Evolutionary conservation across 2,329 filamentous ascomycete species (phyloP), one percentile per base, ranked within the genome.

Genomic region (Aspergillus novoparasiticus): DNA sequence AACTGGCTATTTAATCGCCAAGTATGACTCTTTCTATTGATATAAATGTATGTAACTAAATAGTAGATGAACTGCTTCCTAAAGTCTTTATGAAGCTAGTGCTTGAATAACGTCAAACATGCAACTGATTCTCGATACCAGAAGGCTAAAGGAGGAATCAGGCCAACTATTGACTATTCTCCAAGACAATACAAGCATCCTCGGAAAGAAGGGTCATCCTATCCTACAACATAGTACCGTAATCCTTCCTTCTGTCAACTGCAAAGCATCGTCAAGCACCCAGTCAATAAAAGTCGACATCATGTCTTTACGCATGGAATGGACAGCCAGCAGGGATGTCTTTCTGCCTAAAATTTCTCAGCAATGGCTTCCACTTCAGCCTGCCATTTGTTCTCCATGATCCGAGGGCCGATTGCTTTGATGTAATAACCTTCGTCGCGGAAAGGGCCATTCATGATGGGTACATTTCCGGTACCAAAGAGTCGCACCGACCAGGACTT

Each of bases 391-490:
- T 53, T 59, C 39, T 60, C 62, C 59, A 69, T 67, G 3, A 62
- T 61, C 0, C 62, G 64, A 11, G 69, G 69, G 1, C 68, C 68
- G 21, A 71, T 70, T 0, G 63, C 66, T 62, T 59, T 66, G 54
- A 71, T 50, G 45, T 67, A 56, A 21, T 70, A 71, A 14, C 69
- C 68, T 14, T 23, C 50, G 23, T 45, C 60, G 60, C 16, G 66
- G 57, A 4, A 59, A 56, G 58, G 64, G 67, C 16, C 63, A 60
- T 10, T 66, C 57, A 11, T 64, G 64, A 21, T 26, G 57, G 63
- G 68, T 16, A 73, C 45, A 30, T 68, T 72, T 6, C 68, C 60
- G 28, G 50, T 32, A 19, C 72, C 72, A 14, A 72, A 57, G 1
- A 64, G n/a, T 45, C 71, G 63, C 5, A 66, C 59, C 0, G 66